Base-by-base conservation (phyloP, 768 basidiomycete species). In the Pulveroboletus sp. region DNA sequence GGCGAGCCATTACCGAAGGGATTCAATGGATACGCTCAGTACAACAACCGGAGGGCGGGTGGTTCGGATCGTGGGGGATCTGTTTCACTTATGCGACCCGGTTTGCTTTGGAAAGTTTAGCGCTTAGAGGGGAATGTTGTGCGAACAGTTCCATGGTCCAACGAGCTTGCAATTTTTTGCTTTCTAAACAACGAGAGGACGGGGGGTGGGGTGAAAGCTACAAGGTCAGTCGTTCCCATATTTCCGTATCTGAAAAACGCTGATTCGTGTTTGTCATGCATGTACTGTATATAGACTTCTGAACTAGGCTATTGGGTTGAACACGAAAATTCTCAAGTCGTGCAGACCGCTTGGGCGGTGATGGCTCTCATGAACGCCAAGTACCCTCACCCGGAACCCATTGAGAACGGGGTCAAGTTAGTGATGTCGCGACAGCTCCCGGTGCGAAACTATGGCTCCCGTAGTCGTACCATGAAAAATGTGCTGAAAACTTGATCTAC, bases 181-280 rank as follows among this genome's bases (percentile, higher is more conserved):
- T 94, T 36, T 62, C 74, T 24, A 92, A 91, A 62, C 95, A 97
- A 65, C 80, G 87, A 61, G 73, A 71, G 9, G 96, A 98, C 61
- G 95, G 95, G 17, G 95, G 95, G 0, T 99, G 96, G 94, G 96
- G 96, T 16, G 96, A 98, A 71, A 97, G 92, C 58, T 98, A 93
- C 70, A 87, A 90, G 83, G 95, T 92, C 40, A 41, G 75, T 5
- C 8, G 20, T 35, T 5, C 11, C 13, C 38, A 14, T 13, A n/a
- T 16, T n/a, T n/a, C n/a, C n/a, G n/a, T n/a, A n/a, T 11, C 4
- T 24, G 32, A 20, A 7, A 14, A 23, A 43, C 26, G 38, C 35
- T 45, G 34, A 53, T 35, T 22, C 51, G 30, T 35, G 27, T 6
- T 43, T 40, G 19, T 14, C 19, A 24, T 23, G 29, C 9, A n/a